Percentiles rank a stretch among this genome's conserved stretches.
Evolutionary conservation across 495 filamentous ascomycete genomes (phyloP).

Genomic region (Hamigera avellanea): DNA sequence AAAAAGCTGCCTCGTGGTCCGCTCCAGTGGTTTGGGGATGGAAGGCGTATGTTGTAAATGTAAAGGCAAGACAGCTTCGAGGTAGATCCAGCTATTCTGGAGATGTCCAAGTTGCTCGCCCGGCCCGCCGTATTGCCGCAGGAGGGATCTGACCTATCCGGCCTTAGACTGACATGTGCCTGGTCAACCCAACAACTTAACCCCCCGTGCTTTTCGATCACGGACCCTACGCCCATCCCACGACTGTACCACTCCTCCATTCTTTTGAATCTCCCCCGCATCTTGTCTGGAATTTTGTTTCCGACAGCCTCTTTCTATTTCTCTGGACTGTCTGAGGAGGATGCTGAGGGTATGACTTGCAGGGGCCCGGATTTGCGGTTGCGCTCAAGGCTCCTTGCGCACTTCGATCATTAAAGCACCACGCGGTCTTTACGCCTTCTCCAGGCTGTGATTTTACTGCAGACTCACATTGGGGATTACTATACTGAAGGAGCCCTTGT

Average conservation of each 20-base stretch:
- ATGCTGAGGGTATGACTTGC: constrained; percentile 39
- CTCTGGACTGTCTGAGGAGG: constrained; percentile 5
- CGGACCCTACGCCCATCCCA: constrained; percentile 2
- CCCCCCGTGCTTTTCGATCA: constrained; percentile 12
- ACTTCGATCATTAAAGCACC: constrained; percentile 17
- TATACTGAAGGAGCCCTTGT: neutral
- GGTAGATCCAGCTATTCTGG: too few species aligned
- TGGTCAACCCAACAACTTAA: constrained; percentile 10
- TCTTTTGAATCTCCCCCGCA: neutral
- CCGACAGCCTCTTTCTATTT: constrained; percentile 1
- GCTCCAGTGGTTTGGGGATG: too few species aligned
- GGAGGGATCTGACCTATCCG: constrained; percentile 5
- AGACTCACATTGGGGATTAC: constrained; percentile 15
- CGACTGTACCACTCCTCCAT: constrained; percentile 1
- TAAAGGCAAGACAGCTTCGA: too few species aligned
- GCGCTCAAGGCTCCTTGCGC: constrained; percentile 36
- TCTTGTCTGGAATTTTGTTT: constrained; percentile 3
- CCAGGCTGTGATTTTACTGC: constrained; percentile 13
- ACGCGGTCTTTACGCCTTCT: constrained; percentile 12
- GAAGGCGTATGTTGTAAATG: too few species aligned
- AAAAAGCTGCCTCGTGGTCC: too few species aligned
- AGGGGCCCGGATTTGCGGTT: constrained; percentile 35
- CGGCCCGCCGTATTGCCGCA: constrained; percentile 10
- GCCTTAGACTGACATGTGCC: constrained; percentile 18
- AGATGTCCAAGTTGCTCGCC: constrained; percentile 9